Percentiles rank a stretch among this genome's conserved stretches.
Conservation (phyloP, 139 green algal species). For the Tetraselmis chui region DNA sequence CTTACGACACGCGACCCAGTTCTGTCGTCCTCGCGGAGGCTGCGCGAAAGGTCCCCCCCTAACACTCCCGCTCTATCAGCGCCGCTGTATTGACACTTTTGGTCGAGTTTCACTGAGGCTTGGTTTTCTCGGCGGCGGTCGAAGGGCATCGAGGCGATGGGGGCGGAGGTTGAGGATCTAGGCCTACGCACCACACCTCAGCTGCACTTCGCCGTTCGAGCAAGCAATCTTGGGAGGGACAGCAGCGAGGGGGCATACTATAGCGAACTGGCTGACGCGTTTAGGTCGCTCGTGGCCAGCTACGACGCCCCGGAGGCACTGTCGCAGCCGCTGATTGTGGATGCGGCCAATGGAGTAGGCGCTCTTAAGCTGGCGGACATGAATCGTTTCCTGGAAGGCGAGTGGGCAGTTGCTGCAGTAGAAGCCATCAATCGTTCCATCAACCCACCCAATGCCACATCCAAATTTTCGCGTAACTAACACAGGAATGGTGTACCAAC, state of each 20-base stretch:
- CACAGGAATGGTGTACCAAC: too few relatives aligned
- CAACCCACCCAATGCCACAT: too few relatives aligned
- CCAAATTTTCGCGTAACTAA: too few relatives aligned
- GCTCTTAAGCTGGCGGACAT: conserved; percentile 46
- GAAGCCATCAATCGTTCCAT: too few relatives aligned
- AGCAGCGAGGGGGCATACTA: conserved; percentile 38
- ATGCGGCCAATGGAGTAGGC: conserved; percentile 93
- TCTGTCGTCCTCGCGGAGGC: conserved; percentile 50
- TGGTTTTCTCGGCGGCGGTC: too few relatives aligned
- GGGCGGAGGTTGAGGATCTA: conserved; percentile 27
- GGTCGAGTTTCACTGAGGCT: too few relatives aligned
- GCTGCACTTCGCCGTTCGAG: conserved; percentile 76
- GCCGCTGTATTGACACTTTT: too few relatives aligned
- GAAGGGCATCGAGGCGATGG: conserved; percentile 49
- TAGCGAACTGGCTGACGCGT: conserved; percentile 24
- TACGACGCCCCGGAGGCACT: neutral
- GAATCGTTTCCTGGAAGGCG: neutral
- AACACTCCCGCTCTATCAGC: too few relatives aligned
- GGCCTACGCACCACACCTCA: conserved; percentile 89
- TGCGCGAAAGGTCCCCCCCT: conserved; percentile 20
- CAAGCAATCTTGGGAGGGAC: conserved; percentile 21
- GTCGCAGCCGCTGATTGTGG: conserved; percentile 56
- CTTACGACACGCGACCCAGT: conserved; percentile 69
- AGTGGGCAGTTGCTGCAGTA: too few relatives aligned
- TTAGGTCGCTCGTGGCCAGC: conserved; percentile 5